Conservation (phyloP, 208 protist genomes). For the Novymonas esmeraldas region DNA sequence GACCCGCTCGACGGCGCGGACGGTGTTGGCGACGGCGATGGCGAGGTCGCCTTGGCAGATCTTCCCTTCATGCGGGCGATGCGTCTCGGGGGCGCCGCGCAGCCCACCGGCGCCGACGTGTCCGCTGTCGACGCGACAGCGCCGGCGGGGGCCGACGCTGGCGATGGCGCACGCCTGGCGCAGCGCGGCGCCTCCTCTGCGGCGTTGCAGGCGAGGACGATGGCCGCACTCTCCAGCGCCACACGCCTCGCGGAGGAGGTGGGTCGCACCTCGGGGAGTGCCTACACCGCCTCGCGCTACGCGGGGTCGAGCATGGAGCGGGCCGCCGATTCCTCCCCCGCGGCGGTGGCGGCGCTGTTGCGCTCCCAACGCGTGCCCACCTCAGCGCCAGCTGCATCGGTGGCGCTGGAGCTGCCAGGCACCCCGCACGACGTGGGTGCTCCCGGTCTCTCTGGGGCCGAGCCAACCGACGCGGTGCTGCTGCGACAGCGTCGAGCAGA, state of each 20-base stretch:
- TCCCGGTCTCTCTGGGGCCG: too few relatives aligned
- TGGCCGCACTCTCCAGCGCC: constrained; percentile 30
- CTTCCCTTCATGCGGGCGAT: constrained; percentile 36
- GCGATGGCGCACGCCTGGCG: constrained; percentile 22
- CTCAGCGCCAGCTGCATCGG: neutral
- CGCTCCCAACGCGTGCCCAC: constrained; percentile 9
- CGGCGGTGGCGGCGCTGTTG: constrained; percentile 14
- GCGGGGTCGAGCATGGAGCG: neutral
- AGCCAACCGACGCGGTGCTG: neutral
- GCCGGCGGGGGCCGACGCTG: neutral
- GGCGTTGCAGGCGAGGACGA: constrained; percentile 32
- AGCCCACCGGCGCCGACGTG: neutral
- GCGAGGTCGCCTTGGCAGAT: constrained; percentile 26
- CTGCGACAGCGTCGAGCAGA: neutral
- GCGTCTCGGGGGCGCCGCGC: constrained; percentile 6
- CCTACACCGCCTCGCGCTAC: constrained; percentile 36
- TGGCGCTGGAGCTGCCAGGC: too few relatives aligned
- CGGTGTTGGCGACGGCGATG: constrained; percentile 1
- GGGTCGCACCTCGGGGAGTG: constrained; percentile 19
- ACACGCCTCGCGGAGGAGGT: constrained; percentile 37
- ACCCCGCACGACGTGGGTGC: too few relatives aligned
- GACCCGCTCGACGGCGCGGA: constrained; percentile 13
- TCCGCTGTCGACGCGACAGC: neutral
- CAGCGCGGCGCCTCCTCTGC: constrained; percentile 25
- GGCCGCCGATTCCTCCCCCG: constrained; percentile 6